Evolutionary conservation across 176 grass and related monocot species (phyloP).

Genomic region (Sorghum bicolor): DNA sequence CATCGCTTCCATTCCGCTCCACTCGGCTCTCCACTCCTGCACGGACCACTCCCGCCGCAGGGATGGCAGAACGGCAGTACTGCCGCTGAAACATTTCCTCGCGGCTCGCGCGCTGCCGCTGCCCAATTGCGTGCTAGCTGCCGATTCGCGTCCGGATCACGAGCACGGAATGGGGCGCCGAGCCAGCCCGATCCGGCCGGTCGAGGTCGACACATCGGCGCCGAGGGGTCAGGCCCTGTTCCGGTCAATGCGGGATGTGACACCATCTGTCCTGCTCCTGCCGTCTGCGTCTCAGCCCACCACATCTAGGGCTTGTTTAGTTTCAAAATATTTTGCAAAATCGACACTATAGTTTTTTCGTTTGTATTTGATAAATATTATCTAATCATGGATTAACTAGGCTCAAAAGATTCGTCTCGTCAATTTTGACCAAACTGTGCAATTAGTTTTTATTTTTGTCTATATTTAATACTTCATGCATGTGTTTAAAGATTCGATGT

Average conservation of each 20-base stretch:
- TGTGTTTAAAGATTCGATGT: no score
- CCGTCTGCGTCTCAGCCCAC: constrained; percentile 7
- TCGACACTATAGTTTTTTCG: no score
- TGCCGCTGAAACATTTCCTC: background rate
- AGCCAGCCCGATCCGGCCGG: background rate
- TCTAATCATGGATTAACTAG: no score
- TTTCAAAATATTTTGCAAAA: no score
- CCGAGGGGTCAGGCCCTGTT: background rate
- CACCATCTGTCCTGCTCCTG: constrained; percentile 1
- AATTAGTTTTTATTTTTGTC: no score
- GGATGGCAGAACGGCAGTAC: background rate
- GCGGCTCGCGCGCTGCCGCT: background rate
- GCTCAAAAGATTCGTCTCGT: no score
- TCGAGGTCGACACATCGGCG: background rate
- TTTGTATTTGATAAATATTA: no score
- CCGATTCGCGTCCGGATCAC: background rate
- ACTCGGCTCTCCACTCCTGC: background rate
- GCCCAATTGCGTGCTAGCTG: background rate
- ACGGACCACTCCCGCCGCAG: background rate
- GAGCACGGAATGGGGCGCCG: background rate
- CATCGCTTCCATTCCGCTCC: no score
- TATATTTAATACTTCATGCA: no score
- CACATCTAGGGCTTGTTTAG: no score
- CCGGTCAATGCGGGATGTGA: constrained; percentile 17
- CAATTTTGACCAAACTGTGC: no score